phyloP scores from a whole-genome alignment of 225 moss, liverwort and hornwort species.

The Neckera pumila region DNA sequence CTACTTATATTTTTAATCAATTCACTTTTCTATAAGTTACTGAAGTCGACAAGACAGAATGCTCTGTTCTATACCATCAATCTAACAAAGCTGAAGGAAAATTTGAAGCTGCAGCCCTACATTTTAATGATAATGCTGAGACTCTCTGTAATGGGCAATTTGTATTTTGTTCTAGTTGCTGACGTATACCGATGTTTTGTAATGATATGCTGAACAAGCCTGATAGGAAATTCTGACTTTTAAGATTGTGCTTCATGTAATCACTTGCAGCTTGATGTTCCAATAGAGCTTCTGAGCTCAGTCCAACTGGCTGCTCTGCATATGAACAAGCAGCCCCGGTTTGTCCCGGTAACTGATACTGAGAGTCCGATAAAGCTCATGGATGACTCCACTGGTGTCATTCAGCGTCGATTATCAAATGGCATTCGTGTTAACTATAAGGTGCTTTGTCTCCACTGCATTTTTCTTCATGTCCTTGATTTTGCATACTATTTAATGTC shows the following conservation, averaged over 20 bases:
- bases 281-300: constrained; percentile 84
- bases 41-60: background rate
- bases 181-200: background rate
- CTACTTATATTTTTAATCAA: background rate
- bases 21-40: background rate
- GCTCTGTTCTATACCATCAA: background rate
- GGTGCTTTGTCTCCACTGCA: constrained; percentile 16
- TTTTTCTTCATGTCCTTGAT: background rate
- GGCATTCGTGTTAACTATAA: constrained; percentile 97
- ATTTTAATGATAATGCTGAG: background rate
- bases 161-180: background rate
- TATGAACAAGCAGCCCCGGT: constrained; percentile 80
- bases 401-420: constrained; percentile 88
- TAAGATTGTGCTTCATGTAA: background rate
- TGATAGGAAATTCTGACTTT: background rate
- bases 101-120: background rate
- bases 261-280: constrained; percentile 78
- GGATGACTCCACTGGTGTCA: constrained; percentile 81
- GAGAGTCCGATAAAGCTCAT: constrained; percentile 39
- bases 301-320: constrained; percentile 85
- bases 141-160: background rate
- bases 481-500: background rate
- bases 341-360: constrained; percentile 36
- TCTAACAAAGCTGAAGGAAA: background rate
- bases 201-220: background rate